A percentile compares a stretch with the other conserved stretches of the same genome.
Conservation (phyloP, 108 stramenopile genomes). For the Cyclostephanos invisitatus region DNA sequence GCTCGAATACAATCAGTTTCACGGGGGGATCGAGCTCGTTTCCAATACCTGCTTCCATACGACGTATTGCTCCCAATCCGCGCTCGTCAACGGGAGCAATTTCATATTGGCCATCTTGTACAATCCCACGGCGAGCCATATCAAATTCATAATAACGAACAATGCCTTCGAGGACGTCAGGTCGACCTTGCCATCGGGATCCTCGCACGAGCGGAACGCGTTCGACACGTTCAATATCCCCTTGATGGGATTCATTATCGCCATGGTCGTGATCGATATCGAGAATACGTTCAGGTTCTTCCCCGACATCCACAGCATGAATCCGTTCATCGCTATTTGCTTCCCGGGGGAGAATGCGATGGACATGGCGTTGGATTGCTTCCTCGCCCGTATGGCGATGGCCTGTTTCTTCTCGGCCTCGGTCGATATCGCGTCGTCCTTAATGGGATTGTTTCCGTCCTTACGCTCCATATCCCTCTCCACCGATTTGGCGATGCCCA, state of each 20-base stretch:
- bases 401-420: conserved; percentile 51
- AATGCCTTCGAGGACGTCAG: conserved; percentile 75
- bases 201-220: conserved; percentile 66
- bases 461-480: conserved; percentile 46
- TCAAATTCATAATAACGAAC: conserved; percentile 82
- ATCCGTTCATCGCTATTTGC: conserved; percentile 89
- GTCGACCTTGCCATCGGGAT: conserved; percentile 67
- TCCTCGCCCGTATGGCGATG: conserved; percentile 58
- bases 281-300: conserved; percentile 90
- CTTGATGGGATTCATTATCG: conserved; percentile 86
- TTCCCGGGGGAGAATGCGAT: conserved; percentile 88
- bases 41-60: conserved; percentile 93
- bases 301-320: conserved; percentile 97
- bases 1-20: neutral
- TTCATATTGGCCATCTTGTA: conserved; percentile 96
- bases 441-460: conserved; percentile 24
- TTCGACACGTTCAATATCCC: conserved; percentile 63
- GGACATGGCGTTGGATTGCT: conserved; percentile 78
- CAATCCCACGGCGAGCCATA: conserved; percentile 86
- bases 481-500: conserved; percentile 39
- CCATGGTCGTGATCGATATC: conserved; percentile 85
- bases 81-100: conserved; percentile 91
- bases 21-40: conserved; percentile 85
- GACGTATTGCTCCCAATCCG: conserved; percentile 89
- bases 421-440: conserved; percentile 27